phyloP scores from a whole-genome alignment of 2,329 filamentous ascomycete genomes.

The Basipetospora chlamydospora region DNA sequence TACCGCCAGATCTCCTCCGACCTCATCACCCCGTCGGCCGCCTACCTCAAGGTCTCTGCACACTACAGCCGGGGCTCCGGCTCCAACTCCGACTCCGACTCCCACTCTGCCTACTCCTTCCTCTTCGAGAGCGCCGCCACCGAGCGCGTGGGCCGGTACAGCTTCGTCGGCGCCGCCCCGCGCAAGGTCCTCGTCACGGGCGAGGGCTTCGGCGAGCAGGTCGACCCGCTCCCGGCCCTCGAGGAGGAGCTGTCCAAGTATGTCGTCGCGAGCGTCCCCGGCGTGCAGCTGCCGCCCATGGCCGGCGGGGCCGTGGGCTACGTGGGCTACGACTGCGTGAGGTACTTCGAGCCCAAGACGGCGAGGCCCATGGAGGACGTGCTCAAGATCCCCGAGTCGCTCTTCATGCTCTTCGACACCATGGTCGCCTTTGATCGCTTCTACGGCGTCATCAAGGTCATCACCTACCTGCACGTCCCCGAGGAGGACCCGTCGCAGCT shows the following conservation, averaged over 20 bases:
- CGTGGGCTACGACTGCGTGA: slow-evolving; percentile 92
- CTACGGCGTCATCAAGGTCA: slow-evolving; percentile 81
- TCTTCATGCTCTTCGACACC: slow-evolving; percentile 96
- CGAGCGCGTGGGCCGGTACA: slow-evolving; percentile 87
- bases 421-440: slow-evolving; percentile 92
- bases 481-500: slow-evolving; percentile 35
- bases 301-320: slow-evolving; percentile 91
- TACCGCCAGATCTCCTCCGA: slow-evolving; percentile 81
- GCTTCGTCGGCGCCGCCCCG: slow-evolving; percentile 75
- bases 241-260: slow-evolving; percentile 67
- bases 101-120: slow-evolving; percentile 66
- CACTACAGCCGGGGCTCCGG: too few relatives aligned
- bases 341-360: slow-evolving; percentile 98
- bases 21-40: slow-evolving; percentile 84
- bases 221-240: slow-evolving; percentile 71
- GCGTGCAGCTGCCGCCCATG: slow-evolving; percentile 68
- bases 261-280: slow-evolving; percentile 71
- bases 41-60: slow-evolving; percentile 80
- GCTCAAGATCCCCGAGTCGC: slow-evolving; percentile 74
- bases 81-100: too few relatives aligned
- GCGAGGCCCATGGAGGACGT: slow-evolving; percentile 76
- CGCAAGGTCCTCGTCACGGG: slow-evolving; percentile 78
- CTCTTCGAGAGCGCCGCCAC: slow-evolving; percentile 92
- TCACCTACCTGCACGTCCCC: slow-evolving; percentile 73
- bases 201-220: slow-evolving; percentile 67